Conservation (phyloP, 768 basidiomycete genomes). For the Dentipellis fragilis region DNA sequence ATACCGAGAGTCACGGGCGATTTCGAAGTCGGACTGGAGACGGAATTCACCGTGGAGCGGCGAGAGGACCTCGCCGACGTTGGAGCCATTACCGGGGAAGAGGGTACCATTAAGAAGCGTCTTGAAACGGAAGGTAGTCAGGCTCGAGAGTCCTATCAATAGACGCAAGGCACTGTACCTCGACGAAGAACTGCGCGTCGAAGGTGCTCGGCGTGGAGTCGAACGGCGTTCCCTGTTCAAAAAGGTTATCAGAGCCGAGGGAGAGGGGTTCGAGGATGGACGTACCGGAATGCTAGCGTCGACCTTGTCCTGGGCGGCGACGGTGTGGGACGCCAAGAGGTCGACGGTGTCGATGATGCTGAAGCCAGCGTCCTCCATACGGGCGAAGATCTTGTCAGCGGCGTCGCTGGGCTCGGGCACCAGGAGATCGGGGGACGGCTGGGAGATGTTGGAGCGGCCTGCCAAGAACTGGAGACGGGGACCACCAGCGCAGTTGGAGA, state of each 20-base stretch:
- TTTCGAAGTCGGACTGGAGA: conserved; percentile 30
- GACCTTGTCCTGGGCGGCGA: conserved; percentile 1
- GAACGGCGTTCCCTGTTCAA: conserved; percentile 23
- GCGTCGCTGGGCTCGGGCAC: conserved; percentile 23
- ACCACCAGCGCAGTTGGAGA: conserved; percentile 30
- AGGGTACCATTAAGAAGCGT: not conserved
- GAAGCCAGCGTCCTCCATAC: conserved; percentile 28
- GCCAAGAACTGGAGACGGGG: conserved; percentile 27
- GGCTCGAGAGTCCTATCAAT: conserved; percentile 1
- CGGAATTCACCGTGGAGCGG: conserved; percentile 33
- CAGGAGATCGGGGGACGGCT: conserved; percentile 19
- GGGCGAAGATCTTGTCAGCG: conserved; percentile 16
- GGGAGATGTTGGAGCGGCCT: conserved; percentile 24
- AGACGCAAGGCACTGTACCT: conserved; percentile 22
- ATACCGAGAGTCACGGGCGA: conserved; percentile 11
- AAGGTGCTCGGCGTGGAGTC: conserved; percentile 35
- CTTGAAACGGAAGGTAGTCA: not conserved
- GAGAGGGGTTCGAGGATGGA: not conserved
- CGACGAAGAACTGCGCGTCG: conserved; percentile 37
- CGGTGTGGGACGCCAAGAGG: conserved; percentile 9
- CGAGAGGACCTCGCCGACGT: conserved; percentile 29
- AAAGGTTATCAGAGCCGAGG: not conserved
- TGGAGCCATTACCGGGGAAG: conserved; percentile 24
- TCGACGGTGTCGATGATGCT: conserved; percentile 24
- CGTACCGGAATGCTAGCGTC: not conserved